Evolutionary conservation across 345 rosid genomes (phyloP).

Genomic region (Eucalyptus rudis): DNA sequence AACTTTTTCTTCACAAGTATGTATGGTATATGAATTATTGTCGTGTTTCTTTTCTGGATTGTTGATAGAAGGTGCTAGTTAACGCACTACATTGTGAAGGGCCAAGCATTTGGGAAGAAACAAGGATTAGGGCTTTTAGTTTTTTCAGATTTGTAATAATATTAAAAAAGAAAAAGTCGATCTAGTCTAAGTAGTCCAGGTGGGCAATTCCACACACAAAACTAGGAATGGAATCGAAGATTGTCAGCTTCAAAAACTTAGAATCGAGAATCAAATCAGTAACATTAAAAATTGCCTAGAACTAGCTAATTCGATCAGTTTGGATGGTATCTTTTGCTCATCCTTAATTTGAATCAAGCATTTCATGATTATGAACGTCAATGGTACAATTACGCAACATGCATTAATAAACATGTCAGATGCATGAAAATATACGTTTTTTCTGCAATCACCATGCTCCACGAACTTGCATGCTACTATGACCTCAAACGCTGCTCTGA

Average conservation of each 20-base stretch:
- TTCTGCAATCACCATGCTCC: neutral
- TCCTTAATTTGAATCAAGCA: neutral
- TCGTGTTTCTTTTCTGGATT: neutral
- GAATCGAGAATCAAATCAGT: fast-evolving
- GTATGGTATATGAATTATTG: neutral
- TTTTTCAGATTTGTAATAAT: neutral
- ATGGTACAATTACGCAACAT: neutral
- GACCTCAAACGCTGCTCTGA: neutral
- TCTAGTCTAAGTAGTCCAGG: fast-evolving
- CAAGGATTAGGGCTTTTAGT: neutral
- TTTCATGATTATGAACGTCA: neutral
- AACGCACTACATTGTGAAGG: neutral
- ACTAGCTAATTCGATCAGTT: fast-evolving
- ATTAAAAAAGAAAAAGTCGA: fast-evolving
- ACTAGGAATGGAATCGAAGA: fast-evolving
- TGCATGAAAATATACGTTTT: neutral
- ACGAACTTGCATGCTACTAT: neutral
- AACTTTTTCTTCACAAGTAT: too few species aligned
- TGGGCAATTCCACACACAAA: fast-evolving
- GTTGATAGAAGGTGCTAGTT: neutral
- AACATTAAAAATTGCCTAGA: fast-evolving
- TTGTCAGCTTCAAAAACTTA: fast-evolving
- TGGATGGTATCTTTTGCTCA: too few species aligned
- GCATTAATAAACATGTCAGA: neutral
- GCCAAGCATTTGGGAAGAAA: neutral